Conservation (phyloP, 805 yeast genomes). For the Cephaloascus albidus region DNA sequence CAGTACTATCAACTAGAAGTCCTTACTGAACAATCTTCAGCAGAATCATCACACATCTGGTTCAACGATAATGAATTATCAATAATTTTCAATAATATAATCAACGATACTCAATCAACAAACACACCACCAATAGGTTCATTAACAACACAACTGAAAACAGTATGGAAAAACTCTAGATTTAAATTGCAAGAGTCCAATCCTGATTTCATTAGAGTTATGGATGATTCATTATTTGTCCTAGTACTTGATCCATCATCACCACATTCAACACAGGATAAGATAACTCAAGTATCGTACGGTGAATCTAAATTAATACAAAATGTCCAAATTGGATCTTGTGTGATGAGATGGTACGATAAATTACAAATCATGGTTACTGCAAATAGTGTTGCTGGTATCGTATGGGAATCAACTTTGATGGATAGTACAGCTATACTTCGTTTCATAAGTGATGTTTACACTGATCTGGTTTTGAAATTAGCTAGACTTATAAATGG, state of each 20-base stretch:
- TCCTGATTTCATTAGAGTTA: conserved; percentile 18
- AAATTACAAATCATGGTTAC: conserved; percentile 46
- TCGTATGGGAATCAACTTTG: conserved; percentile 48
- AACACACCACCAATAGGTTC: conserved; percentile 39
- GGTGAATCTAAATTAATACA: conserved; percentile 39
- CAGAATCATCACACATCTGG: conserved; percentile 32
- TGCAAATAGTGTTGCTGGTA: conserved; percentile 47
- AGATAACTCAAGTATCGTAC: conserved; percentile 39
- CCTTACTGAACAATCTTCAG: conserved; percentile 19
- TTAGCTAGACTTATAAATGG: conserved; percentile 52
- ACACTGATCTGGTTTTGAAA: conserved; percentile 47
- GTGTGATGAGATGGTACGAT: conserved; percentile 54
- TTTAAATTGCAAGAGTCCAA: conserved; percentile 29
- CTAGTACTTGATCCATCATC: conserved; percentile 39
- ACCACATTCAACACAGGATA: conserved; percentile 37
- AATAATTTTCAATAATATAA: conserved; percentile 29
- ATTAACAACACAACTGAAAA: conserved; percentile 43
- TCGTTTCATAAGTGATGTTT: conserved; percentile 47
- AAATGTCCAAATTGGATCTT: conserved; percentile 45
- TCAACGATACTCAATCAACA: conserved; percentile 21
- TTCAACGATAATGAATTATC: conserved; percentile 44
- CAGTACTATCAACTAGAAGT: conserved; percentile 44
- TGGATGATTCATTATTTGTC: conserved; percentile 44
- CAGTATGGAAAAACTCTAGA: conserved; percentile 39
- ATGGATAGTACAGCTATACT: conserved; percentile 53